Percentiles rank a stretch among this genome's conserved stretches.
These are phyloP conservation scores for Serendipita sp. DNA, from an alignment of 1,284 basidiomycete genomes.

Conservation along the genomic window DNA sequence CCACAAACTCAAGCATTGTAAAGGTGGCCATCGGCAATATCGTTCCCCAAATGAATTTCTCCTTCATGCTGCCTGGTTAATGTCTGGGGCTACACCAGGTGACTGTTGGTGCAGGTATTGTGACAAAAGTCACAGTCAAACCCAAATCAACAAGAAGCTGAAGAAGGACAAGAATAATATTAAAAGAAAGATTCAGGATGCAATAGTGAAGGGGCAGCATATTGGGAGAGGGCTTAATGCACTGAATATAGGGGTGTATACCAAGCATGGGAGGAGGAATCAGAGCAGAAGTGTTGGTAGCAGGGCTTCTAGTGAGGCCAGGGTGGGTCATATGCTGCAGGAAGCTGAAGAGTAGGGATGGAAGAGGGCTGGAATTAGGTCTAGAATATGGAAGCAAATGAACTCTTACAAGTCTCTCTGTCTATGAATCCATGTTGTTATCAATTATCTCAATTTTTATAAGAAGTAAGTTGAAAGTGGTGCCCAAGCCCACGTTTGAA, in stretches of 20 bases:
- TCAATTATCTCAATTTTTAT: not conserved
- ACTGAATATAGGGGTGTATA: not conserved
- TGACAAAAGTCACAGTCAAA: not conserved
- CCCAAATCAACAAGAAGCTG: not conserved
- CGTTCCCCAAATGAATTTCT: not conserved
- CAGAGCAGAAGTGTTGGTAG: too few relatives aligned
- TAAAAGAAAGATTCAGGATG: not conserved
- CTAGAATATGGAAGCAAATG: too few relatives aligned
- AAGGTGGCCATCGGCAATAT: not conserved
- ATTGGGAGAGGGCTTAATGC: not conserved
- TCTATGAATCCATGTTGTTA: not conserved
- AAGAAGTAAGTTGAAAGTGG: not conserved
- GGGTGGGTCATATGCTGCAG: not conserved
- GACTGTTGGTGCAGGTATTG: not conserved
- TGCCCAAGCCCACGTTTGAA: not conserved
- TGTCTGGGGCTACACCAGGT: not conserved
- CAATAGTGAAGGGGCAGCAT: not conserved
- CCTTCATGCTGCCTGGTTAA: constrained; percentile 1
- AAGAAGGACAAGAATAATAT: not conserved
- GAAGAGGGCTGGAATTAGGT: not conserved
- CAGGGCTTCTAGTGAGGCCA: not conserved
- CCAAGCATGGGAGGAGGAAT: not conserved
- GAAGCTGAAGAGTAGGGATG: not conserved
- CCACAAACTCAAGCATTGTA: not conserved
- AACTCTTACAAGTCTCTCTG: too few relatives aligned